Percentiles rank a stretch among this genome's conserved stretches.
Conservation (phyloP, 2,329 filamentous ascomycete genomes). For the Verticillium dahliae region DNA sequence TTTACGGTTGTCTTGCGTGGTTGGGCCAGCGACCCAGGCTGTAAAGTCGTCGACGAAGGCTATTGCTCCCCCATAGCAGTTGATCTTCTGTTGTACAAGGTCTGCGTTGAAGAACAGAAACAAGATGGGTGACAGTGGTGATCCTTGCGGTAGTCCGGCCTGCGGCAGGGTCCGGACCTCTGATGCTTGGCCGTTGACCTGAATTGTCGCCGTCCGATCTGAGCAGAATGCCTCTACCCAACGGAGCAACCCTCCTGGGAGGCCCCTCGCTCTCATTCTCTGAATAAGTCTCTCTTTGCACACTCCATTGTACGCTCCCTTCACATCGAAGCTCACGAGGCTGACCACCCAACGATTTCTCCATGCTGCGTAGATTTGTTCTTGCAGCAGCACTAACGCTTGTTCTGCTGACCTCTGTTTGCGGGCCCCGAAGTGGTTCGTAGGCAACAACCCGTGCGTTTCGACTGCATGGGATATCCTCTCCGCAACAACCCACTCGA, state of each 20-base stretch:
- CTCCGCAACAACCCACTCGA: constrained; percentile 1
- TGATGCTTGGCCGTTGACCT: constrained; percentile 14
- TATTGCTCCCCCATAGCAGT: constrained; percentile 16
- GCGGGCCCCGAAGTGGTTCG: constrained; percentile 3
- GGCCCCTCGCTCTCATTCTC: constrained; percentile 14
- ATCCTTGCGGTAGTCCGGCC: constrained; percentile 22
- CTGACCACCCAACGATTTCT: constrained; percentile 18
- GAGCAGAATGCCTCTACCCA: constrained; percentile 19
- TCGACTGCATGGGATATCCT: constrained; percentile 2
- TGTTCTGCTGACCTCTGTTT: constrained; percentile 5
- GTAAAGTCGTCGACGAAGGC: constrained; percentile 9
- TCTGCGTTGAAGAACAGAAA: constrained; percentile 24
- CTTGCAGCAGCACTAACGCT: constrained; percentile 1
- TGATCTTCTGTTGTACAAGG: constrained; percentile 19
- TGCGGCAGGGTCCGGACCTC: constrained; percentile 11
- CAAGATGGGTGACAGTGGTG: constrained; percentile 25
- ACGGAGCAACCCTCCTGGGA: constrained; percentile 10
- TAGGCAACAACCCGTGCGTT: constrained; percentile 1
- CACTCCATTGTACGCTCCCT: constrained; percentile 33
- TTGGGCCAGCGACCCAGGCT: not conserved
- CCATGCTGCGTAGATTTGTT: constrained; percentile 2
- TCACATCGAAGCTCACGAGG: constrained; percentile 30
- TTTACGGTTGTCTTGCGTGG: constrained; percentile 5
- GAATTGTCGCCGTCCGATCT: constrained; percentile 14
- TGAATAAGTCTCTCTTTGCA: constrained; percentile 21